Evolutionary conservation across 768 basidiomycete species (phyloP), one percentile per base, ranked within the genome.

Genomic region (Tulasnella sp.): DNA sequence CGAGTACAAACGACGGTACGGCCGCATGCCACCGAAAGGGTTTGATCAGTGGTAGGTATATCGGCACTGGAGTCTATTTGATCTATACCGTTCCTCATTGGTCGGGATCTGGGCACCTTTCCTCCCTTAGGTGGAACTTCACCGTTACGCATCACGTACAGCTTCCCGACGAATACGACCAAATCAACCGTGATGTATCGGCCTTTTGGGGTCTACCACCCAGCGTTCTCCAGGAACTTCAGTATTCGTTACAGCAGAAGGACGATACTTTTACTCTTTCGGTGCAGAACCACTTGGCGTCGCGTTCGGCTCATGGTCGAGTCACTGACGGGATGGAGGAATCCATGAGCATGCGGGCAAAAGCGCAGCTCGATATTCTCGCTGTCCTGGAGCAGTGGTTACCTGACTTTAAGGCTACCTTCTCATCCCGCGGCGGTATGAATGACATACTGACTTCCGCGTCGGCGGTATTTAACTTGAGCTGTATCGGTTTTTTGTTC

Each of bases 161-260:
- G 51, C 70, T 80, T 5, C 75, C 76, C 7, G 79, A 80, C 65
- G 80, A 80, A 62, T 81, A 80, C 64, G 78, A 80, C 66, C 75
- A 77, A 54, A 79, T 81, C 56, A 64, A 69, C 61, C 66, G 61
- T 13, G 73, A 77, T 60, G 62, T 79, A 4, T 69, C 73, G 32
- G 76, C 76, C 0, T 77, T 75, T 65, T 76, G 74, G 72, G 77
- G 73, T 4, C 64, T 77, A 34, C 58, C 64, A 3, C 76, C 76
- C 1, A n/a, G n/a, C 26, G 30, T 32, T 24, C 1, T 59, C 1
- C 44, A 30, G 8, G 24, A 48, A 10, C 45, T 34, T 13, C 58
- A 59, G 43, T 15, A 38, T 15, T 7, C n/a, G 11, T n/a, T 2
- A 0, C 48, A 43, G 44, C 43, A 48, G n/a, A 32, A 50, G 17